These are phyloP conservation scores for Metschnikowia picachoensis DNA, from an alignment of 805 yeast species.

Conservation along the genomic window DNA sequence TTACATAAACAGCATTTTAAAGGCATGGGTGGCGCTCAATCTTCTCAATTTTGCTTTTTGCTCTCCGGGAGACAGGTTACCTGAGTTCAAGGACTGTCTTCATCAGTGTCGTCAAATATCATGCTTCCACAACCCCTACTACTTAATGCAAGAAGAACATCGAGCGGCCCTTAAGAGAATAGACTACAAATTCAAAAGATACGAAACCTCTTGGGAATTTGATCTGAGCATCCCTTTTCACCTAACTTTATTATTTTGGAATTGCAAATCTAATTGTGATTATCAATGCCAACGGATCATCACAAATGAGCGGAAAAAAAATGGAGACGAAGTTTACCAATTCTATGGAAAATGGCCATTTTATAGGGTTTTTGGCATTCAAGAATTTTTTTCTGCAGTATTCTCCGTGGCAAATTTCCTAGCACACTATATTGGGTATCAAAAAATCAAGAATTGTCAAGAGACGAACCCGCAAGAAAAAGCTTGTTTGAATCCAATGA, in stretches of 20 bases:
- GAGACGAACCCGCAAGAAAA: not conserved
- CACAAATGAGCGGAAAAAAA: slow-evolving; percentile 48
- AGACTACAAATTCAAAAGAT: slow-evolving; percentile 22
- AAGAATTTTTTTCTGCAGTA: slow-evolving; percentile 75
- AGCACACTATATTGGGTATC: slow-evolving; percentile 25
- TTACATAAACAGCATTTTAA: not conserved
- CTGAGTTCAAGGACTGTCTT: slow-evolving; percentile 53
- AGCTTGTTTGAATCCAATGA: not conserved
- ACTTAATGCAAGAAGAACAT: slow-evolving; percentile 24
- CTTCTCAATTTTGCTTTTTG: not conserved
- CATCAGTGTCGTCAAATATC: slow-evolving; percentile 45
- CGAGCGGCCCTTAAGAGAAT: slow-evolving; percentile 15
- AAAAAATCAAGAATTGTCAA: slow-evolving; percentile 7
- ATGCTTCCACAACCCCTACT: slow-evolving; percentile 28
- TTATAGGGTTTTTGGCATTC: slow-evolving; percentile 67
- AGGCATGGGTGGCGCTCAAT: not conserved
- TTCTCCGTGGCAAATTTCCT: slow-evolving; percentile 57
- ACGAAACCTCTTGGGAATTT: slow-evolving; percentile 34
- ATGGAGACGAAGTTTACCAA: slow-evolving; percentile 61
- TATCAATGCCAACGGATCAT: slow-evolving; percentile 84
- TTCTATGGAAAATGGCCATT: slow-evolving; percentile 99
- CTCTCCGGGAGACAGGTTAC: slow-evolving; percentile 61
- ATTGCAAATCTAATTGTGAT: slow-evolving; percentile 67
- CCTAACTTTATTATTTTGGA: slow-evolving; percentile 42
- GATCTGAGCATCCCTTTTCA: slow-evolving; percentile 38